Percentiles rank a stretch among this genome's conserved stretches.
Conservation (phyloP, 2,329 filamentous ascomycete genomes). For the Tolypocladium ovalisporum region DNA sequence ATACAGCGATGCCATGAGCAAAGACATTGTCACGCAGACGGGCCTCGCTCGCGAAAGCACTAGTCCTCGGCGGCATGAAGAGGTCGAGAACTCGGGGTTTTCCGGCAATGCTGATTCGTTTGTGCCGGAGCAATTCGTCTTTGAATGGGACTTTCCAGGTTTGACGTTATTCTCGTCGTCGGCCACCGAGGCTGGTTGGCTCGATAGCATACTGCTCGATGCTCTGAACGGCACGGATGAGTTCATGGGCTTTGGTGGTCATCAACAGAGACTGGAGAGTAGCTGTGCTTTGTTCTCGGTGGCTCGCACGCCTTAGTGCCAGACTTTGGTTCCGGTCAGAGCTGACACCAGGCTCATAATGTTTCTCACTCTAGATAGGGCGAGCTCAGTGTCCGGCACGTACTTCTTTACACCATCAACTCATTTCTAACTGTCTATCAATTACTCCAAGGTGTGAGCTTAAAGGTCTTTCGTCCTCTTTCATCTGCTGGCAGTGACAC, state of each 20-base stretch:
- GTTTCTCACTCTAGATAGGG: background rate
- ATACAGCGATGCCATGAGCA: background rate
- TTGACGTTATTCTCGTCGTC: constrained; percentile 29
- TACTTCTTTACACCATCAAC: background rate
- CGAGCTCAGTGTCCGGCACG: background rate
- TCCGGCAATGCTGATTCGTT: constrained; percentile 27
- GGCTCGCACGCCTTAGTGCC: background rate
- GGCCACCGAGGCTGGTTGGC: constrained; percentile 12
- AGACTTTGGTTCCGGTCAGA: background rate
- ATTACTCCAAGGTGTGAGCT: background rate
- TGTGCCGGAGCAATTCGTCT: constrained; percentile 41
- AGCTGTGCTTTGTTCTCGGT: background rate
- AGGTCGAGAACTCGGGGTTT: background rate
- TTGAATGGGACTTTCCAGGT: constrained; percentile 48
- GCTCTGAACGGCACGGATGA: constrained; percentile 12
- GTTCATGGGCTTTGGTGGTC: constrained; percentile 9
- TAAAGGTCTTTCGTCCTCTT: background rate
- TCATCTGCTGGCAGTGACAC: background rate
- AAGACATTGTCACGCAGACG: background rate
- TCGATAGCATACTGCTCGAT: constrained; percentile 13
- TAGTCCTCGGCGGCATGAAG: background rate
- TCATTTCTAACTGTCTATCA: background rate
- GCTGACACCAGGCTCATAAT: background rate
- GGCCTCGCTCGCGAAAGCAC: background rate
- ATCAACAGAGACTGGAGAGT: background rate